A percentile compares a stretch with the other conserved stretches of the same genome.
These are phyloP conservation scores for Eremomyces bilateralis DNA, from an alignment of 495 filamentous ascomycete genomes.

Conservation along the genomic window DNA sequence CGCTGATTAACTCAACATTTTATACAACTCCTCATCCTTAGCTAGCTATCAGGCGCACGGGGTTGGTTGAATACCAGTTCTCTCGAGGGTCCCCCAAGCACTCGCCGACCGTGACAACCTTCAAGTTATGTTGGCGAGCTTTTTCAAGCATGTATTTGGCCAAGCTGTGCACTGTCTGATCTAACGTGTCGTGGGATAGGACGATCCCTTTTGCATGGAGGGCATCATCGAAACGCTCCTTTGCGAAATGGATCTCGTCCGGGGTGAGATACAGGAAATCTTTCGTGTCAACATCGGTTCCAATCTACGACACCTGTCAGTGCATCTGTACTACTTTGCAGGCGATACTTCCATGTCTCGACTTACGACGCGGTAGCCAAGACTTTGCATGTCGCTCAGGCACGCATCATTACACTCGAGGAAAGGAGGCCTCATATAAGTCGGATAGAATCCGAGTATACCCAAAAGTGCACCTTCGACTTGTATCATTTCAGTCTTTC, in stretches of 20 bases:
- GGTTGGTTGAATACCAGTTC: no score
- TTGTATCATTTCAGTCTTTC: constrained; percentile 37
- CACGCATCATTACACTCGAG: constrained; percentile 33
- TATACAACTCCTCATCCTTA: no score
- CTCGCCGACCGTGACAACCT: constrained; percentile 47
- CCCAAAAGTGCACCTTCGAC: constrained; percentile 34
- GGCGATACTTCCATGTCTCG: constrained; percentile 33
- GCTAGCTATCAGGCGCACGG: no score
- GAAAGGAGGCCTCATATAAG: constrained; percentile 32
- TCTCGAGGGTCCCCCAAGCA: constrained; percentile 46
- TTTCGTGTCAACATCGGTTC: constrained; percentile 58
- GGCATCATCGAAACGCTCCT: constrained; percentile 57
- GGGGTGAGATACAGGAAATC: constrained; percentile 43
- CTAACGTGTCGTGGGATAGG: constrained; percentile 63
- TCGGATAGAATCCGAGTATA: constrained; percentile 29
- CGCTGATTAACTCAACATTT: no score
- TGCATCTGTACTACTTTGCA: constrained; percentile 22
- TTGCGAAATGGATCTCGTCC: constrained; percentile 40
- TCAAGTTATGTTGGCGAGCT: constrained; percentile 33
- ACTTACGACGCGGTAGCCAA: constrained; percentile 33
- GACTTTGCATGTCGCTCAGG: constrained; percentile 21
- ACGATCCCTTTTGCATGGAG: no score
- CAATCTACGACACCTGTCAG: no score
- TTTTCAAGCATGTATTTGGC: constrained; percentile 49
- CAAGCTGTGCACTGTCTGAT: constrained; percentile 54